Evolutionary conservation across 2,329 filamentous ascomycete genomes (phyloP).

Genomic region (Microdochium paspali): DNA sequence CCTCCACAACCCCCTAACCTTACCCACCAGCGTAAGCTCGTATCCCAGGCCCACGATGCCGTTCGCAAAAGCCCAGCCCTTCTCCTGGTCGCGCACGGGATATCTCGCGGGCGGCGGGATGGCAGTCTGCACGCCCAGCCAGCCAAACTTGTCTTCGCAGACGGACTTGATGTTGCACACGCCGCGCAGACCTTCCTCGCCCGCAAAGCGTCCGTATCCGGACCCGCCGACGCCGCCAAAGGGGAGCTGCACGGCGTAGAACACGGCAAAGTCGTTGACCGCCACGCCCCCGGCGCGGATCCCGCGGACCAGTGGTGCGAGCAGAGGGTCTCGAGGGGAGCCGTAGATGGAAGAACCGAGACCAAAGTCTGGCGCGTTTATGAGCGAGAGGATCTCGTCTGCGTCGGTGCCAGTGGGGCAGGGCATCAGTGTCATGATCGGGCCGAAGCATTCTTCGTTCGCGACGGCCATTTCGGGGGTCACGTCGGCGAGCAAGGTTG

Average conservation of each 20-base stretch:
- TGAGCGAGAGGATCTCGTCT: slow-evolving; percentile 59
- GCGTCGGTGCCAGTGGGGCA: slow-evolving; percentile 46
- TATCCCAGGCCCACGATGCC: slow-evolving; percentile 55
- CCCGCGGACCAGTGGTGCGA: slow-evolving; percentile 55
- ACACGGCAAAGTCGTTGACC: slow-evolving; percentile 91
- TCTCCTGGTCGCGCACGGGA: slow-evolving; percentile 57
- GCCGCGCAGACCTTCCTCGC: slow-evolving; percentile 74
- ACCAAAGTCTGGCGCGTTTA: slow-evolving; percentile 77
- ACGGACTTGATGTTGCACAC: slow-evolving; percentile 84
- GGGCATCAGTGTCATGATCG: slow-evolving; percentile 78
- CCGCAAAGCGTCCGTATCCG: slow-evolving; percentile 88
- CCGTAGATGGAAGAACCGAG: slow-evolving; percentile 89
- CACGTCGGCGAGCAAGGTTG: slow-evolving; percentile 86
- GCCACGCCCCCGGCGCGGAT: slow-evolving; percentile 84
- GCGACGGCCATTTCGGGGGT: slow-evolving; percentile 79
- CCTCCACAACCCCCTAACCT: neutral
- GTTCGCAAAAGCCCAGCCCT: slow-evolving; percentile 56
- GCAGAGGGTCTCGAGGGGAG: slow-evolving; percentile 44
- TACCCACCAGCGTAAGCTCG: slow-evolving; percentile 20
- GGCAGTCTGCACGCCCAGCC: slow-evolving; percentile 57
- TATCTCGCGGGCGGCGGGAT: slow-evolving; percentile 79
- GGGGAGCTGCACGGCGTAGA: slow-evolving; percentile 87
- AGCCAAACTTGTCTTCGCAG: slow-evolving; percentile 62
- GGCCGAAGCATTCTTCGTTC: slow-evolving; percentile 85
- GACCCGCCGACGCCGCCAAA: slow-evolving; percentile 89